phyloP scores from a whole-genome alignment of 768 basidiomycete genomes.

The Exidia glandulosa region DNA sequence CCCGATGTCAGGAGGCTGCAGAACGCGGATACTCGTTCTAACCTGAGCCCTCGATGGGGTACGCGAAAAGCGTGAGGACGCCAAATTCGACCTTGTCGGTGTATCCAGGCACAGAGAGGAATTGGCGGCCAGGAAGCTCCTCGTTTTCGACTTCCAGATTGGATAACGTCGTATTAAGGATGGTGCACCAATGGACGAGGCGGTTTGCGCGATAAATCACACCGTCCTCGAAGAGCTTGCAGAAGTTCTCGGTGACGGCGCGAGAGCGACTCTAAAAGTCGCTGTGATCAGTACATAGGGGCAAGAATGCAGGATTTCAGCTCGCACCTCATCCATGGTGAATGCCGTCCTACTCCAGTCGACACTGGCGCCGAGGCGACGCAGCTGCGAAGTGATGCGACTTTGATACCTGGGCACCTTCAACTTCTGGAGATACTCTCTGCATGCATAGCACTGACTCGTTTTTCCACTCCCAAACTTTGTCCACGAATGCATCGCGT shows the following conservation, averaged over 20 bases:
- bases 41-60: constrained; percentile 81
- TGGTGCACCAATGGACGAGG: constrained; percentile 96
- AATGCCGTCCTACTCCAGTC: constrained; percentile 94
- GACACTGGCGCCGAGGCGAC: constrained; percentile 82
- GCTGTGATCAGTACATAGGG: constrained; percentile 1
- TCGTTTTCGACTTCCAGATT: constrained; percentile 98
- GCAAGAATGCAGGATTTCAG: not conserved
- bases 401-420: constrained; percentile 60
- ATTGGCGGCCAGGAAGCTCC: constrained; percentile 69
- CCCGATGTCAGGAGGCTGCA: not conserved
- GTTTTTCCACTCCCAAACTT: constrained; percentile 94
- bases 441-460: constrained; percentile 55
- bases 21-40: constrained; percentile 11
- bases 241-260: constrained; percentile 89
- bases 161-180: constrained; percentile 92
- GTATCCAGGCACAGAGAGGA: constrained; percentile 88
- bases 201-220: constrained; percentile 91
- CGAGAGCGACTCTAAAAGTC: constrained; percentile 51
- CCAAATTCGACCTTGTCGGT: constrained; percentile 98
- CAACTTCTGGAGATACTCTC: not conserved
- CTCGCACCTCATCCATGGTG: constrained; percentile 79
- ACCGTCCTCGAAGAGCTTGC: constrained; percentile 81
- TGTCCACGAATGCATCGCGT: constrained; percentile 79
- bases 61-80: constrained; percentile 92
- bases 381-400: constrained; percentile 84